Evolutionary conservation across 495 filamentous ascomycete species (phyloP).

Genomic region (Penicillium coprophilum): DNA sequence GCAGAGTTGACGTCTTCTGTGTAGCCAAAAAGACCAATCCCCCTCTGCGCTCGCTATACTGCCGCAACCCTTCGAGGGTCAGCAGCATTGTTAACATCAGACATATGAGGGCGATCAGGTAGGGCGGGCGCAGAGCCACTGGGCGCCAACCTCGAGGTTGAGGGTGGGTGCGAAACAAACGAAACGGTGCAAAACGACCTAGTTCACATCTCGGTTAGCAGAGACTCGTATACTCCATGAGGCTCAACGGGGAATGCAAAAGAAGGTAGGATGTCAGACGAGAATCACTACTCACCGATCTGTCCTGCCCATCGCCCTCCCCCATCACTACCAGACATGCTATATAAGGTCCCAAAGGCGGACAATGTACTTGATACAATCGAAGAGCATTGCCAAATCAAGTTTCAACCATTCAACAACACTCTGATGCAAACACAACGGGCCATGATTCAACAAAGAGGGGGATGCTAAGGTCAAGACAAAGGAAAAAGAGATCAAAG

Average conservation of each 20-base stretch:
- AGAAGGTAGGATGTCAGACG: background rate
- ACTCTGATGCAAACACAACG: background rate
- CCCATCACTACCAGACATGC: conserved; percentile 23
- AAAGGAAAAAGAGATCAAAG: background rate
- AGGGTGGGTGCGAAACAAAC: background rate
- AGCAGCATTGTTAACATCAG: conserved; percentile 28
- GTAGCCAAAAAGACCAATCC: conserved; percentile 36
- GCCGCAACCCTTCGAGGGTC: conserved; percentile 33
- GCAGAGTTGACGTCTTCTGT: conserved; percentile 36
- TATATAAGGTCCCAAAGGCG: conserved; percentile 20
- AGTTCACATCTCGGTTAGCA: background rate
- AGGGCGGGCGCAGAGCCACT: conserved; percentile 36
- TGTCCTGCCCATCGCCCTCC: conserved; percentile 17
- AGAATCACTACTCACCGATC: background rate
- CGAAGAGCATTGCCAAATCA: conserved; percentile 23
- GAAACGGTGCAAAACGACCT: conserved; percentile 25
- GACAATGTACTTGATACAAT: conserved; percentile 4
- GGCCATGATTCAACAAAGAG: background rate
- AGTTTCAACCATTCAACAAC: conserved; percentile 4
- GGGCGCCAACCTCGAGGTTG: conserved; percentile 37
- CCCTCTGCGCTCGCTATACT: conserved; percentile 34
- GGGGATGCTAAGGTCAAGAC: too few relatives aligned
- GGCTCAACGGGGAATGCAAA: background rate
- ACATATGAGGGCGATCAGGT: conserved; percentile 31
- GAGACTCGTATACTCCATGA: background rate